Evolutionary conservation across 352 stramenopile species (phyloP), one percentile per base, ranked within the genome.

Genomic region (Pythium rishiriense): DNA sequence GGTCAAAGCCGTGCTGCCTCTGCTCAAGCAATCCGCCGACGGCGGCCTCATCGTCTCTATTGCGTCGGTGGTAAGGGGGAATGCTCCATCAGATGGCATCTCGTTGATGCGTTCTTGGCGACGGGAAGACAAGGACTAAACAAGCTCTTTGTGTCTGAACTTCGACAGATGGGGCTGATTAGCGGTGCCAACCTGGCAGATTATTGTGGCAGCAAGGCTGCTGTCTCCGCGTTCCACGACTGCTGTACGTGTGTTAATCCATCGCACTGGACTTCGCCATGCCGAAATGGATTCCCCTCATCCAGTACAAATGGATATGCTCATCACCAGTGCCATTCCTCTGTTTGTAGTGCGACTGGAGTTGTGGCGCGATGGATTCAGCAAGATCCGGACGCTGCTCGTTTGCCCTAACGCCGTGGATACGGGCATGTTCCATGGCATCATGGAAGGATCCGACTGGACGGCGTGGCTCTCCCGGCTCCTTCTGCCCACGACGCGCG

Each of bases 121-220:
- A 39, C 33, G 33, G 33, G 33, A 39, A 39, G 33, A 9, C 37
- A 52, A 28, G 6, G 25, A 35, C 25, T 31, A 42, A 54, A 22
- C 48, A 28, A 12, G 21, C 28, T 41, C 28, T 43, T 17, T 39
- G 33, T 51, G 47, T 41, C 11, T 55, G 12, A 21, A 24, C n/a
- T 37, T 47, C 4, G 29, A 28, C 57, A 86, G 79, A 87, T 95
- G 81, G 83, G 83, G 10, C 74, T 93, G 58, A 81, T 75, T 10
- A 83, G 72, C 50, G 82, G 82, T 19, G 81, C 86, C 0, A 68
- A 76, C 42, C 68, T 95, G 33, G 71, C 67, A 0, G 86, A 95
- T 73, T 95, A 95, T 59, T 91, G 81, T 46, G 79, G 79, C 8
- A 90, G 75, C 68, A 95, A 95, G 64, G 85, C 79, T 25, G 86